phyloP scores from a whole-genome alignment of 106 monocot species.

The Cymbidium sinense region DNA sequence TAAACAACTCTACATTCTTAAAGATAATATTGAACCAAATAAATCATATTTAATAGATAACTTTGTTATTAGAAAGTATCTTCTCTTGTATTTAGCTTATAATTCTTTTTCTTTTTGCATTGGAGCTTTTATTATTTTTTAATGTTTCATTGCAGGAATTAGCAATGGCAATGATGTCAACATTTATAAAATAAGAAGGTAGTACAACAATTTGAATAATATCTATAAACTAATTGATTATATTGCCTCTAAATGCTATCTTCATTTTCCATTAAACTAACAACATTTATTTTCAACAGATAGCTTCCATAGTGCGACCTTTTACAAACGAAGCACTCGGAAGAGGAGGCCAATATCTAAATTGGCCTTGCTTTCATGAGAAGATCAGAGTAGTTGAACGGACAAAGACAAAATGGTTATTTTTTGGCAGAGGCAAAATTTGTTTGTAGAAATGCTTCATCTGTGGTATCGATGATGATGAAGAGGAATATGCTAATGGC shows the following conservation, averaged over 20 bases:
- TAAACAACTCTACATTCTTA: too few relatives aligned
- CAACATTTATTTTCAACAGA: conserved; percentile 22
- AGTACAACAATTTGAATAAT: background rate
- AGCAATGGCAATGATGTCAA: conserved; percentile 77
- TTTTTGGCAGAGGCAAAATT: conserved; percentile 35
- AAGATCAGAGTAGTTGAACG: conserved; percentile 25
- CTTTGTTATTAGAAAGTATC: too few relatives aligned
- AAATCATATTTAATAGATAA: too few relatives aligned
- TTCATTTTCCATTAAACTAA: background rate
- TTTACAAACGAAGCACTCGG: conserved; percentile 78
- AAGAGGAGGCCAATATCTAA: conserved; percentile 44
- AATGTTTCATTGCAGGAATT: conserved; percentile 60
- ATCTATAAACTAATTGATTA: background rate
- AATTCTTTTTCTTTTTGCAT: background rate
- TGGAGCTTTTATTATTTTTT: background rate
- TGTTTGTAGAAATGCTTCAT: conserved; percentile 17
- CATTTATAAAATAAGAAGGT: conserved; percentile 79
- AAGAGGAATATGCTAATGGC: conserved; percentile 55
- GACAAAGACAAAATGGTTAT: conserved; percentile 24
- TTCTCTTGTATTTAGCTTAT: background rate
- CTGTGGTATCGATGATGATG: conserved; percentile 64
- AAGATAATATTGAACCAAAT: background rate
- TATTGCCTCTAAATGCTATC: background rate
- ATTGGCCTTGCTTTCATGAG: conserved; percentile 28
- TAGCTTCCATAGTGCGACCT: conserved; percentile 87